These are phyloP conservation scores for Rusavskia elegans DNA, from an alignment of 495 filamentous ascomycete species.

Conservation along the genomic window DNA sequence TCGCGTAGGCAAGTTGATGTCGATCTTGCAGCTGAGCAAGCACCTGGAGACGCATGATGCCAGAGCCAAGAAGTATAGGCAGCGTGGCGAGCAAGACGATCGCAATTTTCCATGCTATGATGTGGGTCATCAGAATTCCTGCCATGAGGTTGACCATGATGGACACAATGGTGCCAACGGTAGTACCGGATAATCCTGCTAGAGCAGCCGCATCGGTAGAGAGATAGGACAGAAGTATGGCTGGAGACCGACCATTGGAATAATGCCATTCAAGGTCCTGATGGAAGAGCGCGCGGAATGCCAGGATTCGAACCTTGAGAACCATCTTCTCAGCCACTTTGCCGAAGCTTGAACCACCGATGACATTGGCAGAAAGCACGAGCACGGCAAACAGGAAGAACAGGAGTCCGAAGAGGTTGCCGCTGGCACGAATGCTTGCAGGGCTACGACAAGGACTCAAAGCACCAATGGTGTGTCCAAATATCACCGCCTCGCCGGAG, in stretches of 20 bases:
- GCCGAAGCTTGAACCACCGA: slow-evolving; percentile 12
- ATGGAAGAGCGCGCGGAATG: slow-evolving; percentile 33
- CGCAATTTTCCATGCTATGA: slow-evolving; percentile 43
- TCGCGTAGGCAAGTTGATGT: slow-evolving; percentile 39
- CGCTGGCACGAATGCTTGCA: slow-evolving; percentile 20
- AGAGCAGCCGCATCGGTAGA: slow-evolving; percentile 33
- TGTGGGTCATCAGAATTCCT: slow-evolving; percentile 37
- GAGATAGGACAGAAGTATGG: slow-evolving; percentile 31
- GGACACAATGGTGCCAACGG: slow-evolving; percentile 26
- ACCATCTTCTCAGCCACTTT: slow-evolving; percentile 37
- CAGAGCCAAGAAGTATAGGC: slow-evolving; percentile 34
- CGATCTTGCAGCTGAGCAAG: slow-evolving; percentile 34
- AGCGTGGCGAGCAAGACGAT: slow-evolving; percentile 38
- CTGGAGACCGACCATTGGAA: slow-evolving; percentile 29
- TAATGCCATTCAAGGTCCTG: slow-evolving; percentile 40
- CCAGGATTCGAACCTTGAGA: slow-evolving; percentile 30
- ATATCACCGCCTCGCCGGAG: slow-evolving; percentile 35
- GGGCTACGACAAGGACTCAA: slow-evolving; percentile 27
- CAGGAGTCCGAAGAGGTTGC: slow-evolving; percentile 35
- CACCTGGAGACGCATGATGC: slow-evolving; percentile 30
- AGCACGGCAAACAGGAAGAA: slow-evolving; percentile 39
- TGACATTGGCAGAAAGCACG: slow-evolving; percentile 18
- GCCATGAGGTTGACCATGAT: slow-evolving; percentile 33
- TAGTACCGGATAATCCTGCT: slow-evolving; percentile 29
- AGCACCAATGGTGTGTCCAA: slow-evolving; percentile 33